phyloP scores from a whole-genome alignment of 2,329 filamentous ascomycete species.

The Aspergillus quadricinctus region DNA sequence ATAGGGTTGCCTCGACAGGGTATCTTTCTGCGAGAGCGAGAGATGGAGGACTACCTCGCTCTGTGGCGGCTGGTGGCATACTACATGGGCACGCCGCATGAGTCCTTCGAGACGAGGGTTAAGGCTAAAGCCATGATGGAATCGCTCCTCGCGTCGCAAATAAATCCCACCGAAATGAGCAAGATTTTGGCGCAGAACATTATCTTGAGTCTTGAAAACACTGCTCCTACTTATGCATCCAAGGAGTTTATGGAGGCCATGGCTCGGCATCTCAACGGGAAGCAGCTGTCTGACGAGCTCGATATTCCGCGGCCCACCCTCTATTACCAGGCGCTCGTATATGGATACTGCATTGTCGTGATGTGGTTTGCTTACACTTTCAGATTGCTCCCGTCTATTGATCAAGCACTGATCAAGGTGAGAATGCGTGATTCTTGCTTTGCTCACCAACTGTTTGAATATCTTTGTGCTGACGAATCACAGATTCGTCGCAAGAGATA shows the following conservation, averaged over 20 bases:
- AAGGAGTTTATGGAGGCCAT: conserved; percentile 64
- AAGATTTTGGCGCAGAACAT: conserved; percentile 70
- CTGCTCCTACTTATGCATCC: conserved; percentile 62
- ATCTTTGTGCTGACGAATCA: neutral
- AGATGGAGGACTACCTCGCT: conserved; percentile 66
- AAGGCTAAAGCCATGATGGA: conserved; percentile 63
- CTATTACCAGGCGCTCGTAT: conserved; percentile 59
- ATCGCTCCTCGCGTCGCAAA: conserved; percentile 60
- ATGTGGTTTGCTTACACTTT: conserved; percentile 47
- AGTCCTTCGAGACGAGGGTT: conserved; percentile 53
- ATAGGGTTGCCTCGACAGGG: conserved; percentile 68
- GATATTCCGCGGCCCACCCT: conserved; percentile 53
- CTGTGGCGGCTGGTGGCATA: conserved; percentile 73
- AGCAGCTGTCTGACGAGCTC: conserved; percentile 56
- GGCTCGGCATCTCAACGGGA: conserved; percentile 67
- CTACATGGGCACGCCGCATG: conserved; percentile 64
- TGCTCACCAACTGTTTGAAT: neutral
- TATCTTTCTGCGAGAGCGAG: conserved; percentile 58
- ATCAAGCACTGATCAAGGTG: conserved; percentile 50
- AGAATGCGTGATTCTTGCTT: conserved; percentile 10
- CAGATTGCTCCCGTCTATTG: conserved; percentile 46
- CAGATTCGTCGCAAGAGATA: conserved; percentile 48
- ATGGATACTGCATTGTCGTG: conserved; percentile 64
- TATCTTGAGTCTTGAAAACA: conserved; percentile 61
- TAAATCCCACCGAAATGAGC: conserved; percentile 60